Conservation (phyloP, 2,329 filamentous ascomycete species). For the Celoporthe dispersa region DNA sequence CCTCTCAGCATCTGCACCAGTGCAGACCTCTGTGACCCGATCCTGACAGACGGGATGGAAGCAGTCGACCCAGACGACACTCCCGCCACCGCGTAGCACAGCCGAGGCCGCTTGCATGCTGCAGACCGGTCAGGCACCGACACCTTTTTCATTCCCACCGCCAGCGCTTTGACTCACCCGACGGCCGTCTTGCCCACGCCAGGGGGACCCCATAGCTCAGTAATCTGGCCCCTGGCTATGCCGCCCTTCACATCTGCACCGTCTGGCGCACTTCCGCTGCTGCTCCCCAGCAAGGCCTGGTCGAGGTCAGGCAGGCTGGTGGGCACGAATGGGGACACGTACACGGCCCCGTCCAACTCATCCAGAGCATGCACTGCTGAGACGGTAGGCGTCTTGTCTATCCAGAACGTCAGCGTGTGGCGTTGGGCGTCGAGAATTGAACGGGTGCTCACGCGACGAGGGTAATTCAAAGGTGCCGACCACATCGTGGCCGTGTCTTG, state of each 20-base stretch:
- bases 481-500: slow-evolving; percentile 63
- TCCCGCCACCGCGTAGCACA: slow-evolving; percentile 62
- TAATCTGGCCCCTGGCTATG: slow-evolving; percentile 75
- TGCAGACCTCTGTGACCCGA: slow-evolving; percentile 41
- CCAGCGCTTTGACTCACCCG: slow-evolving; percentile 59
- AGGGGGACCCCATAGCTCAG: slow-evolving; percentile 86
- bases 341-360: slow-evolving; percentile 57
- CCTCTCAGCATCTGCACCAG: slow-evolving; percentile 12
- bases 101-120: slow-evolving; percentile 74
- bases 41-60: slow-evolving; percentile 49
- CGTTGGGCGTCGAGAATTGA: neutral
- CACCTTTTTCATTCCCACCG: slow-evolving; percentile 24
- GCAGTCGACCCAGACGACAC: slow-evolving; percentile 77
- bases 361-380: slow-evolving; percentile 75
- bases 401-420: slow-evolving; percentile 8
- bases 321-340: slow-evolving; percentile 55
- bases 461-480: slow-evolving; percentile 63
- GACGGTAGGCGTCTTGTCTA: slow-evolving; percentile 77
- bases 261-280: slow-evolving; percentile 25
- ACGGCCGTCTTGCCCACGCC: slow-evolving; percentile 85
- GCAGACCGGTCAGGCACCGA: slow-evolving; percentile 18
- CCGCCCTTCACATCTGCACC: slow-evolving; percentile 51
- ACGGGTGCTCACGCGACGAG: slow-evolving; percentile 53
- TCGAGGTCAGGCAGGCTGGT: slow-evolving; percentile 63
- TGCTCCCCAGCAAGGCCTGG: slow-evolving; percentile 44